A percentile compares a stretch with the other conserved stretches of the same genome.
phyloP scores from a whole-genome alignment of 768 basidiomycete species.

The Chalciporus piperatus region DNA sequence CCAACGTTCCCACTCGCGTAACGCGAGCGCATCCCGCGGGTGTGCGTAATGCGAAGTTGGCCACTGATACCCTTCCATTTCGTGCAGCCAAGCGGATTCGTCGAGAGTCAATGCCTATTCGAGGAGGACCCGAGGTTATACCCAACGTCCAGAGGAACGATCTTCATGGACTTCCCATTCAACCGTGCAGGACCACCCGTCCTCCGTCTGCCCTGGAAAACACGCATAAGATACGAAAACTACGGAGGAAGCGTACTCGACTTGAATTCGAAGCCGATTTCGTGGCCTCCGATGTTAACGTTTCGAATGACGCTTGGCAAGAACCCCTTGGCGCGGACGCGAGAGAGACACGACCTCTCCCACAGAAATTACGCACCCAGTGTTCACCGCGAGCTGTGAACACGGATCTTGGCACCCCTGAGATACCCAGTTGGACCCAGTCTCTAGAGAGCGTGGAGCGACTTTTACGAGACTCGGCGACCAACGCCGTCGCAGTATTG shows the following conservation, averaged over 20 bases:
- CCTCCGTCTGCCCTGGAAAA: background rate
- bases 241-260: constrained; percentile 18
- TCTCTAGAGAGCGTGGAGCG: constrained; percentile 19
- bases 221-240: background rate
- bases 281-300: background rate
- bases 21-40: background rate
- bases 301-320: background rate
- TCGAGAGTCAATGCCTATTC: constrained; percentile 1
- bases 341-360: constrained; percentile 22
- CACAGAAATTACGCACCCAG: constrained; percentile 10
- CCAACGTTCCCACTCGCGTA: background rate
- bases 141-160: background rate
- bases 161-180: background rate
- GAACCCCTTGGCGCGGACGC: constrained; percentile 17
- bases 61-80: background rate
- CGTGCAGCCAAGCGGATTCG: constrained; percentile 14
- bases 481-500: constrained; percentile 9
- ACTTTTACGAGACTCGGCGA: constrained; percentile 16
- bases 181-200: background rate
- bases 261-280: constrained; percentile 13
- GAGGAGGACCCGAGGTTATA: background rate
- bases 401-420: background rate
- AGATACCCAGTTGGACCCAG: background rate
- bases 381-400: background rate
- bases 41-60: background rate